A percentile compares a stretch with the other conserved stretches of the same genome.
Conservation (phyloP, 768 basidiomycete species). For the Phaffia tasmanica region DNA sequence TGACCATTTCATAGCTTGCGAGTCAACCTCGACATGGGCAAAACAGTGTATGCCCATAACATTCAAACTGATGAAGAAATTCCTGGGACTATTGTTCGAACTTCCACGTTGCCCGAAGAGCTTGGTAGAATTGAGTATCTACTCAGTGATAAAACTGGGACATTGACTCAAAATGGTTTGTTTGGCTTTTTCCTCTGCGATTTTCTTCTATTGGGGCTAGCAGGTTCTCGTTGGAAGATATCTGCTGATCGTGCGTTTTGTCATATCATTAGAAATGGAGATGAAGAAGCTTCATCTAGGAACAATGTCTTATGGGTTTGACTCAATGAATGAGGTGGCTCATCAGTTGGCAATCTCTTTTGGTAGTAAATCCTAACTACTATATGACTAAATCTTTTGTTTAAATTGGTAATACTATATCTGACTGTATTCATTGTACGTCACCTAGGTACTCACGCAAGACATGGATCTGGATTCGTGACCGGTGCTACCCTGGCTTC, state of each 20-base stretch:
- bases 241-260: too few species aligned
- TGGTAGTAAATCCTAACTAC: constrained; percentile 32
- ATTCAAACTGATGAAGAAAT: constrained; percentile 91
- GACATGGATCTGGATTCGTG: constrained; percentile 48
- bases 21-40: constrained; percentile 99
- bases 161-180: constrained; percentile 89
- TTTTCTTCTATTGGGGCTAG: too few species aligned
- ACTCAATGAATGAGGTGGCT: constrained; percentile 98
- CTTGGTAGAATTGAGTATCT: constrained; percentile 55
- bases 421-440: background rate
- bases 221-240: too few species aligned
- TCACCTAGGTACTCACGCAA: constrained; percentile 38
- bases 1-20: constrained; percentile 53
- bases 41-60: constrained; percentile 90
- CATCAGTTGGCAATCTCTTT: constrained; percentile 83
- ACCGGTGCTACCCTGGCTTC: constrained; percentile 74
- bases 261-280: constrained; percentile 88
- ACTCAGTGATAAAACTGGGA: constrained; percentile 95
- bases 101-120: constrained; percentile 84
- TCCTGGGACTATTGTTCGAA: constrained; percentile 87
- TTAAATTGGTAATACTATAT: background rate
- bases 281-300: constrained; percentile 99
- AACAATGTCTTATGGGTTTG: constrained; percentile 89
- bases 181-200: background rate
- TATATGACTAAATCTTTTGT: too few species aligned